Conservation (phyloP, 768 basidiomycete species). For the Hemileccinum rubropunctum region DNA sequence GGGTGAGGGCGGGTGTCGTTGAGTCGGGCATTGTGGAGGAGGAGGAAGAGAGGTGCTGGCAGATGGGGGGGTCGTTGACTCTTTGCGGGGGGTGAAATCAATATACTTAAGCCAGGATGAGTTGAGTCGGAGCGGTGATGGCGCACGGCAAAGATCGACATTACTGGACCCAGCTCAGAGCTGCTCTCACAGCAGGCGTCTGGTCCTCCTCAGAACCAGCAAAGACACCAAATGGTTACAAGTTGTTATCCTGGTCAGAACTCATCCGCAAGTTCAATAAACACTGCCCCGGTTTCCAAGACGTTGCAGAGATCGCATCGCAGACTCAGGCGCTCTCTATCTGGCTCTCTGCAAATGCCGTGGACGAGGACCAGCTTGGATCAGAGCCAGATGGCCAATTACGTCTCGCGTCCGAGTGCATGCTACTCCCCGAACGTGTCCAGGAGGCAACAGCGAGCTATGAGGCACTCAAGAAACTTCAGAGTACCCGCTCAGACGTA, state of each 20-base stretch:
- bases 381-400: slow-evolving; percentile 35
- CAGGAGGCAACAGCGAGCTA: slow-evolving; percentile 60
- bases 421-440: slow-evolving; percentile 49
- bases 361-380: slow-evolving; percentile 58
- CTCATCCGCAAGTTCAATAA: slow-evolving; percentile 86
- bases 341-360: slow-evolving; percentile 46
- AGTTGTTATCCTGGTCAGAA: slow-evolving; percentile 66
- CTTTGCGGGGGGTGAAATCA: neutral
- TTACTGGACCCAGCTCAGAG: slow-evolving; percentile 76
- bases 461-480: slow-evolving; percentile 47
- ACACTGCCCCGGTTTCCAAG: slow-evolving; percentile 61
- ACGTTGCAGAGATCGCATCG: slow-evolving; percentile 62
- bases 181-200: slow-evolving; percentile 66
- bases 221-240: slow-evolving; percentile 49
- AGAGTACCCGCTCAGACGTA: slow-evolving; percentile 56
- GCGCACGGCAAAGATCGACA: slow-evolving; percentile 61
- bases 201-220: slow-evolving; percentile 68
- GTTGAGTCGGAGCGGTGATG: slow-evolving; percentile 28
- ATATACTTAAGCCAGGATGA: slow-evolving; percentile 1
- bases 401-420: slow-evolving; percentile 53
- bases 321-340: slow-evolving; percentile 65
- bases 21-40: slow-evolving; percentile 30
- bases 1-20: slow-evolving; percentile 56
- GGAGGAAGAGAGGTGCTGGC: slow-evolving; percentile 15
- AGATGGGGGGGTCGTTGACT: slow-evolving; percentile 11